These are phyloP conservation scores for Colletotrichum sp. DNA, from an alignment of 2,329 filamentous ascomycete species.

Conservation along the genomic window DNA sequence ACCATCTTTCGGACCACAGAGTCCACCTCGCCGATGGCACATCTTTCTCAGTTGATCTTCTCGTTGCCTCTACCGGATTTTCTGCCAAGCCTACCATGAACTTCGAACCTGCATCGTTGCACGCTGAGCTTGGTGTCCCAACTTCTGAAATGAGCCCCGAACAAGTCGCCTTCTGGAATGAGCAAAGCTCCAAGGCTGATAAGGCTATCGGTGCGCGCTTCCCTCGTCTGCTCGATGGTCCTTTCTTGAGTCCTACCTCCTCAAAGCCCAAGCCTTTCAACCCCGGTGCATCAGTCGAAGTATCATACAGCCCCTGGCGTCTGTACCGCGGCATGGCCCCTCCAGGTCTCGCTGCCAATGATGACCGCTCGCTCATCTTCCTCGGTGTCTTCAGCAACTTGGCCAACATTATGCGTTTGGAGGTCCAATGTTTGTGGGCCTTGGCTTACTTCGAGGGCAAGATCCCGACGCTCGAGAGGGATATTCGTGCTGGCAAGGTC, in stretches of 20 bases:
- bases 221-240: slow-evolving; percentile 19
- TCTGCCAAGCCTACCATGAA: slow-evolving; percentile 24
- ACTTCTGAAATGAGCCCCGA: slow-evolving; percentile 15
- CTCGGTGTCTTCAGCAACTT: slow-evolving; percentile 49
- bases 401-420: slow-evolving; percentile 46
- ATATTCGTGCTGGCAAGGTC: slow-evolving; percentile 3
- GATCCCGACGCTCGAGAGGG: slow-evolving; percentile 30
- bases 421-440: slow-evolving; percentile 58
- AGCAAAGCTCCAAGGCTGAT: slow-evolving; percentile 19
- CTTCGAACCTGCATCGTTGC: slow-evolving; percentile 21
- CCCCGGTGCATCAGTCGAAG: slow-evolving; percentile 15
- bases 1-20: slow-evolving; percentile 43
- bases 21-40: slow-evolving; percentile 53
- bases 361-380: slow-evolving; percentile 50
- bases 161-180: slow-evolving; percentile 19
- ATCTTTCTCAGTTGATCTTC: slow-evolving; percentile 47
- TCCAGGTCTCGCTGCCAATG: slow-evolving; percentile 31
- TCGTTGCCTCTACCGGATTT: slow-evolving; percentile 37
- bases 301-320: slow-evolving; percentile 25
- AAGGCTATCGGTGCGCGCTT: slow-evolving; percentile 13
- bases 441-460: slow-evolving; percentile 59
- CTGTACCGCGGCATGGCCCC: slow-evolving; percentile 30
- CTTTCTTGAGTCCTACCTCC: slow-evolving; percentile 9
- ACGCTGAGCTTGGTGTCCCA: slow-evolving; percentile 24
- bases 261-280: slow-evolving; percentile 18